Base-by-base conservation (phyloP, 495 filamentous ascomycete genomes). In the Penicillium fimorum region DNA sequence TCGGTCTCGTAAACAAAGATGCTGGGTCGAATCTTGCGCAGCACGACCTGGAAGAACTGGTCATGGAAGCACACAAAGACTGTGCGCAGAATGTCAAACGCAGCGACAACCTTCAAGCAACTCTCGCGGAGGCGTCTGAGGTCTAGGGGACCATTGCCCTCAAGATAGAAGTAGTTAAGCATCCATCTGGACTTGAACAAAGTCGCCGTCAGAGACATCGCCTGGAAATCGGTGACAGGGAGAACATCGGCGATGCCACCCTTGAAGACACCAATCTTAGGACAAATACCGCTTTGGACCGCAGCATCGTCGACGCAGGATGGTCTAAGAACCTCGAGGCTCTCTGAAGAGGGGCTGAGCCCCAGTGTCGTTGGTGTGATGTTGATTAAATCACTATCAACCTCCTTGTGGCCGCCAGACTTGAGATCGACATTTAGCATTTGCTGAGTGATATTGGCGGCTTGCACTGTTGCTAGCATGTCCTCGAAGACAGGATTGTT, bases 81-180 rank as follows among this genome's bases (percentile, higher is more conserved):
- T 0, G 87, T 89, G 6, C 87, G 82, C 2, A 91, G 71, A 24
- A 90, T 85, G 47, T 89, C 86, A 62, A 85, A 87, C 2, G 76
- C 73, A 17, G 79, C 71, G 29, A 79, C 71, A 7, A 77, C 71
- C 45, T 70, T 73, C 47, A 73, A 56, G 43, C 74, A 73, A 33
- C 76, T 79, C 43, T 72, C 72, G 35, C 77, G 72, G 3, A 86
- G 68, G 9, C 72, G 71, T 17, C 59, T 59, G 1, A 83, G 45
- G 45, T 86, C 77, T 13, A 85, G 33, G 0, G 67, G 53, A 0
- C 79, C 78, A 6, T 69, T 68, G 7, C 79, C 75, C 50, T 85
- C 78, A 15, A 87, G 70, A 60, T 75, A 80, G 65, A 85, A 81
- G 61, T 84, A 83, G 48, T 87, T 84, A 50, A 79, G 56, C 74